A percentile compares a stretch with the other conserved stretches of the same genome.
These are phyloP conservation scores for Anthoceros angustus DNA, from an alignment of 225 moss, liverwort and hornwort species.

Conservation along the genomic window DNA sequence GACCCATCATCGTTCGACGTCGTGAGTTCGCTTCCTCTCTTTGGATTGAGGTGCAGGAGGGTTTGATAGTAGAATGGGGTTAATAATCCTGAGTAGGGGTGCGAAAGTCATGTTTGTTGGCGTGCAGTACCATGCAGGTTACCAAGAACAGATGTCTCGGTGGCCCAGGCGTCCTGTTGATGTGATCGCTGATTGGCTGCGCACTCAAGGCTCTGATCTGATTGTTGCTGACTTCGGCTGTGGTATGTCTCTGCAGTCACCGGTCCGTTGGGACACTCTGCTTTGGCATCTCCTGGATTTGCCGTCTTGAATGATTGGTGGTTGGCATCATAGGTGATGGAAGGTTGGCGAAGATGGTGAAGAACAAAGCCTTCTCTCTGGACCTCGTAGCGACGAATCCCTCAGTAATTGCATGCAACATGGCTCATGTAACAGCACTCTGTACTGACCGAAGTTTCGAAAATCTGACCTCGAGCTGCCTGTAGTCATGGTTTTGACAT, in stretches of 20 bases:
- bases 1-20: constrained; percentile 66
- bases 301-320: neutral
- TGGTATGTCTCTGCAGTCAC: constrained; percentile 24
- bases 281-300: neutral
- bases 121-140: constrained; percentile 70
- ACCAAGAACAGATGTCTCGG: constrained; percentile 87
- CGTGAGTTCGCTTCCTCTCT: constrained; percentile 23
- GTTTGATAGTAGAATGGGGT: neutral
- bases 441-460: neutral
- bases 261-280: neutral
- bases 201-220: constrained; percentile 36
- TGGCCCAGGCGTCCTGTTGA: constrained; percentile 67
- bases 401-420: constrained; percentile 82
- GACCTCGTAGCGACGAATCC: constrained; percentile 75
- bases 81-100: neutral
- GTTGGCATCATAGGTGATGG: constrained; percentile 47
- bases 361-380: constrained; percentile 67
- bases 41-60: constrained; percentile 6
- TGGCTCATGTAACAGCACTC: constrained; percentile 49
- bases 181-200: constrained; percentile 58
- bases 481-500: neutral
- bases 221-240: constrained; percentile 84
- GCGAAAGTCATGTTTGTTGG: constrained; percentile 10
- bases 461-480: neutral
- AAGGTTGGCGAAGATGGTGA: constrained; percentile 59